A percentile compares a stretch with the other conserved stretches of the same genome.
phyloP scores from a whole-genome alignment of 2,329 filamentous ascomycete genomes.

The Pseudogymnoascus destructans region DNA sequence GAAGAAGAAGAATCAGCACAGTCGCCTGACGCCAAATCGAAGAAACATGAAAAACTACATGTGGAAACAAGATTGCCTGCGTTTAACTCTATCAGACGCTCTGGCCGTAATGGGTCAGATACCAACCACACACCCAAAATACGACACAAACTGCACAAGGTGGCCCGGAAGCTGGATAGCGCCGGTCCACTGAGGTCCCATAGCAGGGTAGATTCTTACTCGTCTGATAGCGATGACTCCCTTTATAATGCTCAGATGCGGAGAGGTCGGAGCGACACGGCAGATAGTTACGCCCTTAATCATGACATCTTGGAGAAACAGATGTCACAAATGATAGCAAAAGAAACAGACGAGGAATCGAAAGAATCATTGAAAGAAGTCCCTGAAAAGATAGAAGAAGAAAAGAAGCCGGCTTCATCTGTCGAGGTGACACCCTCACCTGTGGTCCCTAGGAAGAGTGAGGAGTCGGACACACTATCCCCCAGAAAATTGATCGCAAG shows the following conservation, averaged over 20 bases:
- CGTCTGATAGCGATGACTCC: slow-evolving; percentile 45
- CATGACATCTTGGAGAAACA: slow-evolving; percentile 46
- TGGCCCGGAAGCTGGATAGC: slow-evolving; percentile 12
- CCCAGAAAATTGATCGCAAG: not conserved
- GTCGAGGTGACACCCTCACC: slow-evolving; percentile 13
- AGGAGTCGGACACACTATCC: not conserved
- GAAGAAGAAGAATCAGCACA: not conserved
- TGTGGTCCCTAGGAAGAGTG: slow-evolving; percentile 11
- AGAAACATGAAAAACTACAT: slow-evolving; percentile 15
- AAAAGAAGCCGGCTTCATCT: slow-evolving; percentile 11
- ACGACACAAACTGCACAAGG: not conserved
- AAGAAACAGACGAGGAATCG: slow-evolving; percentile 32
- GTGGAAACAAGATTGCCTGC: slow-evolving; percentile 24
- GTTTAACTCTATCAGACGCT: slow-evolving; percentile 23
- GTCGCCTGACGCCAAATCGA: slow-evolving; percentile 13
- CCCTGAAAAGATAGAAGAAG: slow-evolving; percentile 19
- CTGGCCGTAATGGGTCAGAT: slow-evolving; percentile 5
- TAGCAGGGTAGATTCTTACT: slow-evolving; percentile 44
- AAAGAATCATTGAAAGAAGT: slow-evolving; percentile 5
- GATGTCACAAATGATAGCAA: slow-evolving; percentile 47
- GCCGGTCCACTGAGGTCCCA: slow-evolving; percentile 31
- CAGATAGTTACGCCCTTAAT: slow-evolving; percentile 31
- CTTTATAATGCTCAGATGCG: slow-evolving; percentile 23
- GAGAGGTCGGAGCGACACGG: slow-evolving; percentile 33
- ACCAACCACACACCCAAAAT: not conserved